These are phyloP conservation scores for Kazachstania martiniae DNA, from an alignment of 805 yeast genomes.

Conservation along the genomic window DNA sequence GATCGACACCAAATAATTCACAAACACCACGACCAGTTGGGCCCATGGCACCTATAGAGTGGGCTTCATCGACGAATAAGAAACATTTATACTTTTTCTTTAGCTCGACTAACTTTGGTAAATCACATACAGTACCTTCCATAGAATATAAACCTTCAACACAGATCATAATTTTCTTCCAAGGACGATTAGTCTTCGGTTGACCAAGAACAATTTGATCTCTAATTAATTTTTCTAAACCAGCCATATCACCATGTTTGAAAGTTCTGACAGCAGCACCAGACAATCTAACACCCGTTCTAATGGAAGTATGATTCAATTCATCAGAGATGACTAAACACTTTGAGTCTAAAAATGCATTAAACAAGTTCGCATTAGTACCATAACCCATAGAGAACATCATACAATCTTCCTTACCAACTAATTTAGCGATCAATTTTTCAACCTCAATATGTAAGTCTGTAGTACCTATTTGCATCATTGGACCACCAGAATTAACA, in stretches of 20 bases:
- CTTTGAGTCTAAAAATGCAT: conserved; percentile 73
- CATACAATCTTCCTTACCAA: conserved; percentile 83
- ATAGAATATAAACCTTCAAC: conserved; percentile 88
- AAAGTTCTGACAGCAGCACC: conserved; percentile 90
- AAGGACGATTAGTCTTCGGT: conserved; percentile 90
- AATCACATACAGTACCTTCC: conserved; percentile 85
- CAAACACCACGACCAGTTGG: conserved; percentile 90
- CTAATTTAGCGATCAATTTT: conserved; percentile 64
- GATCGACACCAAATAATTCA: conserved; percentile 78
- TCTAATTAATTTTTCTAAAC: conserved; percentile 63
- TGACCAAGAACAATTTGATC: conserved; percentile 89
- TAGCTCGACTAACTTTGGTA: conserved; percentile 63
- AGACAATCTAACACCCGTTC: conserved; percentile 87
- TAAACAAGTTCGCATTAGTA: conserved; percentile 82
- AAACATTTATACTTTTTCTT: conserved; percentile 81
- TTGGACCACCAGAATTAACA: conserved; percentile 67
- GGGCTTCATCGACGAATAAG: conserved; percentile 93
- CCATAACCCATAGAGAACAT: conserved; percentile 92
- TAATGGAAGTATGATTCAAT: conserved; percentile 87
- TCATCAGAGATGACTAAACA: conserved; percentile 91
- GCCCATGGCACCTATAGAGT: conserved; percentile 98
- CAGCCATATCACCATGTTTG: conserved; percentile 83
- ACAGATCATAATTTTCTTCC: conserved; percentile 77
- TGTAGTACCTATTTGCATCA: conserved; percentile 63
- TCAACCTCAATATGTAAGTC: conserved; percentile 71